phyloP scores from a whole-genome alignment of 1,284 basidiomycete species.

The Austroboletus olivaceoglutinosus region DNA sequence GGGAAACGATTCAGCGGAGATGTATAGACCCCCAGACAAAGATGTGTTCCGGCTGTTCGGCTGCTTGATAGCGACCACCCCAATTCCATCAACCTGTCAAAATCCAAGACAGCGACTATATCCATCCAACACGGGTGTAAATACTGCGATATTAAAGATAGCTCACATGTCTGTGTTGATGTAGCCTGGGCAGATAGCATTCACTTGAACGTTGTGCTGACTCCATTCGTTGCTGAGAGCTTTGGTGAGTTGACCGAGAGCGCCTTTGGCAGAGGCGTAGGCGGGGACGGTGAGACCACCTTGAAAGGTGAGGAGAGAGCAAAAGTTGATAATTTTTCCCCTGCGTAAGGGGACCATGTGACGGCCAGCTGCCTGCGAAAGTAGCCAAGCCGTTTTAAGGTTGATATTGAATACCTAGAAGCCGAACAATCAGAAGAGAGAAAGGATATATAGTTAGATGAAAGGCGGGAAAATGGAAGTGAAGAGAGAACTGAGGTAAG shows the following conservation, averaged over 20 bases:
- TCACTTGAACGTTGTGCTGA: constrained; percentile 84
- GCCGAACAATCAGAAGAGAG: constrained; percentile 13
- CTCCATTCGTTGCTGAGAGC: constrained; percentile 62
- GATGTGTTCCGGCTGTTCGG: neutral
- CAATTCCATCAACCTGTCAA: constrained; percentile 5
- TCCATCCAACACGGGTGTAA: neutral
- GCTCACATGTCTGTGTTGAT: constrained; percentile 86
- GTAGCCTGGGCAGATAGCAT: constrained; percentile 90
- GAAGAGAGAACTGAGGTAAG: constrained; percentile 3
- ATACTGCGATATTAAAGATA: constrained; percentile 18
- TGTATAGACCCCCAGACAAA: constrained; percentile 16
- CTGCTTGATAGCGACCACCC: constrained; percentile 5
- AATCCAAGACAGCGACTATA: neutral
- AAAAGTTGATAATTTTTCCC: constrained; percentile 83
- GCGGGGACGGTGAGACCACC: constrained; percentile 84
- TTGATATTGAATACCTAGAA: constrained; percentile 72
- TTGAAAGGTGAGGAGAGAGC: constrained; percentile 77
- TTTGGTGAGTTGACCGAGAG: constrained; percentile 80
- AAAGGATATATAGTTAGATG: constrained; percentile 14
- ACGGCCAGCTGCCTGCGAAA: constrained; percentile 72
- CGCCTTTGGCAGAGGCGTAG: constrained; percentile 90
- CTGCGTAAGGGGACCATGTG: constrained; percentile 76
- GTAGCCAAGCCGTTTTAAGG: constrained; percentile 75
- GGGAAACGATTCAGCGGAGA: constrained; percentile 21
- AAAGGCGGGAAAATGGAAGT: constrained; percentile 7